Evolutionary conservation across 2,329 filamentous ascomycete species (phyloP).

Genomic region (Rutstroemia sp.): DNA sequence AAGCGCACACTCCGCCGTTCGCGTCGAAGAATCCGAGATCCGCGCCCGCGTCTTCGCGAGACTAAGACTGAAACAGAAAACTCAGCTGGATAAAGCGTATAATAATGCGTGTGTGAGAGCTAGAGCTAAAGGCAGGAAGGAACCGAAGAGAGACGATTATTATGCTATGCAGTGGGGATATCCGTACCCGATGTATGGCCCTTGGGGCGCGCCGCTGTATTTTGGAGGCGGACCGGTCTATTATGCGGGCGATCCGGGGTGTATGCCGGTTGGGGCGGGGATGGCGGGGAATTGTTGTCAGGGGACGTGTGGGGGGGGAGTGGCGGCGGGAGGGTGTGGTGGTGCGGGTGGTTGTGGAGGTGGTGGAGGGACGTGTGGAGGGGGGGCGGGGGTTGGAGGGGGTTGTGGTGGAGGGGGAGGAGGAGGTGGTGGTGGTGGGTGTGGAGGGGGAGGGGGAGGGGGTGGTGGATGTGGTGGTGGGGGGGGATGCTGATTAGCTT

Average conservation of each 20-base stretch:
- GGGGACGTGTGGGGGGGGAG: constrained; percentile 41
- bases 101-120: constrained; percentile 43
- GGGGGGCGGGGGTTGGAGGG: constrained; percentile 6
- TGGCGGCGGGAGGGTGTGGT: constrained; percentile 35
- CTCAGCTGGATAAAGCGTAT: constrained; percentile 49
- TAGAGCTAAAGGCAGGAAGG: constrained; percentile 39
- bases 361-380: background rate
- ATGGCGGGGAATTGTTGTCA: constrained; percentile 35
- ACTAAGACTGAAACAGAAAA: constrained; percentile 27
- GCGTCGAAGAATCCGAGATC: constrained; percentile 18
- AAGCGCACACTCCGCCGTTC: constrained; percentile 63
- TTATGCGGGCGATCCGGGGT: constrained; percentile 36
- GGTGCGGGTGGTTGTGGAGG: constrained; percentile 24
- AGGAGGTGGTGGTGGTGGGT: background rate
- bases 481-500: background rate
- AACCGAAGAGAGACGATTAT: constrained; percentile 43
- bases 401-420: background rate
- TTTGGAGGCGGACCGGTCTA: constrained; percentile 37
- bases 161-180: constrained; percentile 40
- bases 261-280: constrained; percentile 30
- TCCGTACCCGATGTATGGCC: constrained; percentile 41
- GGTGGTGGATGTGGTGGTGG: background rate
- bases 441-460: background rate
- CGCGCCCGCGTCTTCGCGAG: constrained; percentile 24
- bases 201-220: constrained; percentile 35